Conservation (phyloP, 441 rosid genomes). For the Erodium moschatum region DNA sequence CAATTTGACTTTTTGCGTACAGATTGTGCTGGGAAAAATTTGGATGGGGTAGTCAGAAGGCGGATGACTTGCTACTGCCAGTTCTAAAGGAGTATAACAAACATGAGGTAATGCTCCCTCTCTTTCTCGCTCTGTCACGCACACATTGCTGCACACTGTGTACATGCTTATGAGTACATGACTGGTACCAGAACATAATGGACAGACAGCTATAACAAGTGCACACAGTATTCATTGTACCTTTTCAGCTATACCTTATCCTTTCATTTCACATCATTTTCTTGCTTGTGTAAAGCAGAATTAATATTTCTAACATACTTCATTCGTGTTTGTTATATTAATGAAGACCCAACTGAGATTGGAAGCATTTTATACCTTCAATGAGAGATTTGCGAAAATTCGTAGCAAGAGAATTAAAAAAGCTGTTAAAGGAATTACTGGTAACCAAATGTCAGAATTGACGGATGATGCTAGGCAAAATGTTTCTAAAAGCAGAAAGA, state of each 20-base stretch:
- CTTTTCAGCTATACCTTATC: too few species aligned
- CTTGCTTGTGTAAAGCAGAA: neutral
- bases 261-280: too few species aligned
- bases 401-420: constrained; percentile 84
- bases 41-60: constrained; percentile 76
- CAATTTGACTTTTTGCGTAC: constrained; percentile 18
- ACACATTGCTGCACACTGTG: constrained; percentile 1
- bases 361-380: constrained; percentile 94
- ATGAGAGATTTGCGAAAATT: constrained; percentile 87
- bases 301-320: constrained; percentile 16
- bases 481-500: constrained; percentile 35
- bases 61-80: constrained; percentile 72
- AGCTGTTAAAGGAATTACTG: constrained; percentile 83
- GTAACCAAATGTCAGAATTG: constrained; percentile 35
- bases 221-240: too few species aligned
- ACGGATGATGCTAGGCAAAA: constrained; percentile 35
- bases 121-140: neutral
- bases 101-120: constrained; percentile 51
- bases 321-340: constrained; percentile 13
- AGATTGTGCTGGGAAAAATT: constrained; percentile 94
- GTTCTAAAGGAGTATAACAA: constrained; percentile 85
- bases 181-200: too few species aligned
- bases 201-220: too few species aligned
- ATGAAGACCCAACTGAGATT: constrained; percentile 82
- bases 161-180: too few species aligned